phyloP scores from a whole-genome alignment of 208 protist species.

The Naegleria gruberi region DNA sequence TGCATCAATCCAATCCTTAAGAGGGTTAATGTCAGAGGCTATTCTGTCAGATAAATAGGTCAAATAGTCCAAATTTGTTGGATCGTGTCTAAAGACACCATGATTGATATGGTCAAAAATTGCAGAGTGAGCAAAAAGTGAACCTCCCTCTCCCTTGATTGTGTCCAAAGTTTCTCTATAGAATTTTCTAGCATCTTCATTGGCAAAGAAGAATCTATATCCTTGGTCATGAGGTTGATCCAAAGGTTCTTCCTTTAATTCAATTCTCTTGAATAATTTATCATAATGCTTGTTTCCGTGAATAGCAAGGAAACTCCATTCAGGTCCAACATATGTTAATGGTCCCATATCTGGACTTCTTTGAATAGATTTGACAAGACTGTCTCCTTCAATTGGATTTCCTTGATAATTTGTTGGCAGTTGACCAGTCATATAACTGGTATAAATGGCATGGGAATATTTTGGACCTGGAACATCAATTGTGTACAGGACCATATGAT shows the following conservation, averaged over 20 bases:
- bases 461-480: conserved; percentile 22
- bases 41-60: background rate
- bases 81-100: background rate
- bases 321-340: conserved; percentile 19
- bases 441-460: conserved; percentile 24
- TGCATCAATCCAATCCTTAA: conserved; percentile 14
- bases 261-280: background rate
- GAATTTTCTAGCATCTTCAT: background rate
- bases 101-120: conserved; percentile 24
- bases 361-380: background rate
- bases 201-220: background rate
- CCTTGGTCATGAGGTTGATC: background rate
- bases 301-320: conserved; percentile 19
- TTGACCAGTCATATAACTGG: conserved; percentile 6
- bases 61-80: background rate
- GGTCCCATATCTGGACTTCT: background rate
- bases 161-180: background rate
- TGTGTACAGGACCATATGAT: background rate
- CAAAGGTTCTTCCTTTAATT: background rate
- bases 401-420: conserved; percentile 22
- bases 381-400: conserved; percentile 21
- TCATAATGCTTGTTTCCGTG: background rate
- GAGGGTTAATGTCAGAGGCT: background rate
- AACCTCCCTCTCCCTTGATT: background rate
- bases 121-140: conserved; percentile 13